Evolutionary conservation across 2,329 filamentous ascomycete species (phyloP).

Genomic region (Fusarium cyanostomum): DNA sequence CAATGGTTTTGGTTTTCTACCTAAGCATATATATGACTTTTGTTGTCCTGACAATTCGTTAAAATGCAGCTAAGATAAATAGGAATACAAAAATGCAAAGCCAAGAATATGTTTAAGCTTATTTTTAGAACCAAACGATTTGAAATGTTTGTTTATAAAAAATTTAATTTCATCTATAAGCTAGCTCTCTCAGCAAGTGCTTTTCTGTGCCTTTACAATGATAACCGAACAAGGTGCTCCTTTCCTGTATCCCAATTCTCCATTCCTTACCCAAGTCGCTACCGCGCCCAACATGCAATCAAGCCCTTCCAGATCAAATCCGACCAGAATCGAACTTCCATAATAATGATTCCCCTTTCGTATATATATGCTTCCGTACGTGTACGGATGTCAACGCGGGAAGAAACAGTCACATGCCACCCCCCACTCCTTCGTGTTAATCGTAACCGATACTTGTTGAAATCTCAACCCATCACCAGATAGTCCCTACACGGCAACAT

Average conservation of each 20-base stretch:
- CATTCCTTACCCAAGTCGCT: conserved; percentile 29
- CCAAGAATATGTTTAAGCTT: not conserved
- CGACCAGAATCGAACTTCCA: conserved; percentile 3
- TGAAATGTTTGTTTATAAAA: not conserved
- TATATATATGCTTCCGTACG: conserved; percentile 7
- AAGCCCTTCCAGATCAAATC: conserved; percentile 4
- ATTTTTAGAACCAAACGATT: too few species aligned
- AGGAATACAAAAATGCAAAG: too few species aligned
- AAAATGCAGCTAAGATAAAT: too few species aligned
- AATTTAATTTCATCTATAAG: conserved; percentile 20
- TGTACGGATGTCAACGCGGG: not conserved
- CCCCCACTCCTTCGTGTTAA: not conserved
- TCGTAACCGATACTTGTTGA: not conserved
- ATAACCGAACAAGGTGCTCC: conserved; percentile 18
- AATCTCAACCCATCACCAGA: not conserved
- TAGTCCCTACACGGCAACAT: not conserved
- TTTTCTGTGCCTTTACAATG: conserved; percentile 15
- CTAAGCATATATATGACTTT: too few species aligned
- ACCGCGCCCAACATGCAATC: conserved; percentile 12
- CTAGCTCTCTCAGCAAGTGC: not conserved
- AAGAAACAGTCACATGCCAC: not conserved
- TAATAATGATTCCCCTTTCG: conserved; percentile 1
- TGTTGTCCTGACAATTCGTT: too few species aligned
- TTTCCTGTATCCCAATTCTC: conserved; percentile 1
- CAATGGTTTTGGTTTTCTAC: too few species aligned